Evolutionary conservation across 1,284 basidiomycete genomes (phyloP).

Genomic region (Trichosporon ovoides): DNA sequence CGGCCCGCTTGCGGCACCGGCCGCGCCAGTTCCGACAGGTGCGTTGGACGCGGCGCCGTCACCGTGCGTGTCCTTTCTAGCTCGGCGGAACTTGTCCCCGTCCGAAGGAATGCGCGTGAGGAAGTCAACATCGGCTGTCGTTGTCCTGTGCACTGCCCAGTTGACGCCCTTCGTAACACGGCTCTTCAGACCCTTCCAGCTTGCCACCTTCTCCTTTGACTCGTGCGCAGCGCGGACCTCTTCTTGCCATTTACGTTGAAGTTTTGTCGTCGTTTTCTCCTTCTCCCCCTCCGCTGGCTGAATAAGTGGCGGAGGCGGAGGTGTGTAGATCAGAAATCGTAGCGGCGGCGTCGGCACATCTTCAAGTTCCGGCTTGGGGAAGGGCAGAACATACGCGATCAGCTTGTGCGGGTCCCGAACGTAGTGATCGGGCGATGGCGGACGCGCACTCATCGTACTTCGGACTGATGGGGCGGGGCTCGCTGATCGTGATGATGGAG

Average conservation of each 20-base stretch:
- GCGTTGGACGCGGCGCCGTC: too few relatives aligned
- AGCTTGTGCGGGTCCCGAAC: constrained; percentile 25
- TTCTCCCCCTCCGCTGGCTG: constrained; percentile 8
- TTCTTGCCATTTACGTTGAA: constrained; percentile 23
- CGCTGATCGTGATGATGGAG: background rate
- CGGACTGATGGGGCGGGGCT: background rate
- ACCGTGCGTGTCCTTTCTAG: background rate
- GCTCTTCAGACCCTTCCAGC: constrained; percentile 12
- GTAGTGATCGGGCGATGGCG: constrained; percentile 14
- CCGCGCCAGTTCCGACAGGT: too few relatives aligned
- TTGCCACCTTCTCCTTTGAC: constrained; percentile 9
- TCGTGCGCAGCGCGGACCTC: constrained; percentile 21
- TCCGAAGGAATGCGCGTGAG: constrained; percentile 19
- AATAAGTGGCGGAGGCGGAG: constrained; percentile 22
- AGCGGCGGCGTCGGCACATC: constrained; percentile 11
- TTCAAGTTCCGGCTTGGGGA: constrained; percentile 11
- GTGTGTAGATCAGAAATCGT: constrained; percentile 23
- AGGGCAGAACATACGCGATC: constrained; percentile 22
- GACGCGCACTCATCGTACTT: background rate
- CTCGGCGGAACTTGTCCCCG: constrained; percentile 8
- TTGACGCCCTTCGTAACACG: constrained; percentile 16
- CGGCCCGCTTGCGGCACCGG: too few relatives aligned
- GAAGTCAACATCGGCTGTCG: constrained; percentile 23
- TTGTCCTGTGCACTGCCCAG: constrained; percentile 18
- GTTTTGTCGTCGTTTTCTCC: constrained; percentile 11